phyloP scores from a whole-genome alignment of 768 basidiomycete species.

The Antrodiella citrinella region DNA sequence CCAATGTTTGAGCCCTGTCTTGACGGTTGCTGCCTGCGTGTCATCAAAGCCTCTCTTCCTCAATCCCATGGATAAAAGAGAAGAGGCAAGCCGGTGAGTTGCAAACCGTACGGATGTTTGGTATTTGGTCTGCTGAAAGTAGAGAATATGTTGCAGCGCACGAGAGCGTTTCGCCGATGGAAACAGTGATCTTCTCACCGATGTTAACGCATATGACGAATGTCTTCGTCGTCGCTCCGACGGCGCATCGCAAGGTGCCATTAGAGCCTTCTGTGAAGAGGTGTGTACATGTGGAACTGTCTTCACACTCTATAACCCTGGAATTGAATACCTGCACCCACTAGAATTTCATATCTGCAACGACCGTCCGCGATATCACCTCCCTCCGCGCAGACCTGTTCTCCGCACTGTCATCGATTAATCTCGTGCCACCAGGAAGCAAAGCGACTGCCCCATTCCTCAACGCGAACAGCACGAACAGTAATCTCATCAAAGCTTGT shows the following conservation, averaged over 20 bases:
- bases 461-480: constrained; percentile 57
- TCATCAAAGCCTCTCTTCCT: constrained; percentile 86
- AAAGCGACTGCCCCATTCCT: constrained; percentile 40
- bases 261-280: constrained; percentile 65
- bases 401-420: constrained; percentile 58
- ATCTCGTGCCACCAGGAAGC: constrained; percentile 49
- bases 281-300: constrained; percentile 29
- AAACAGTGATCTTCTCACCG: constrained; percentile 82
- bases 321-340: constrained; percentile 4
- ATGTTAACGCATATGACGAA: constrained; percentile 66
- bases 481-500: constrained; percentile 76
- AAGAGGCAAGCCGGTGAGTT: constrained; percentile 35
- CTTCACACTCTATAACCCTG: not conserved
- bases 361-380: constrained; percentile 70
- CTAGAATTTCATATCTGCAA: constrained; percentile 77
- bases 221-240: constrained; percentile 42
- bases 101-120: not conserved
- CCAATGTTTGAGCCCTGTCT: constrained; percentile 70
- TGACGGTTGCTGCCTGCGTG: constrained; percentile 75
- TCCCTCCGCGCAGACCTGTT: constrained; percentile 74
- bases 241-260: constrained; percentile 36
- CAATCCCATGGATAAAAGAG: constrained; percentile 74
- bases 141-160: too few relatives aligned
- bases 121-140: too few relatives aligned
- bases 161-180: constrained; percentile 58